Conservation (phyloP, 108 stramenopile species). For the Seminavis robusta region DNA sequence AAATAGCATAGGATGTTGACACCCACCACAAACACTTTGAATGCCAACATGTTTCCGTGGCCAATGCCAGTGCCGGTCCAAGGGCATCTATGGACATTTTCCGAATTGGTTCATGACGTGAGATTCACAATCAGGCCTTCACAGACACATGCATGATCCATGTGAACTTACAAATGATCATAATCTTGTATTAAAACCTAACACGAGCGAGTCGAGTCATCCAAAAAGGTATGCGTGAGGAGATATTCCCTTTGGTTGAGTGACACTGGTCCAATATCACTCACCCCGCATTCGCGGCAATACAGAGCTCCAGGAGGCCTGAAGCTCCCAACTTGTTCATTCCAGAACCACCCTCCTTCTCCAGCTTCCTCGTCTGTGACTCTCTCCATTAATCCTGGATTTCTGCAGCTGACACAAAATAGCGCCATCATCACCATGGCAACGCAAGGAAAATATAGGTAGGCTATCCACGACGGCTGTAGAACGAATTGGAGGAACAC, state of each 20-base stretch:
- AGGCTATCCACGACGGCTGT: constrained; percentile 73
- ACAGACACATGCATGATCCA: background rate
- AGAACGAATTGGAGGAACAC: background rate
- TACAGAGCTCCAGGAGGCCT: constrained; percentile 85
- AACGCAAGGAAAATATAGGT: constrained; percentile 68
- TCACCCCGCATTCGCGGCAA: constrained; percentile 75
- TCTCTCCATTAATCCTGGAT: constrained; percentile 84
- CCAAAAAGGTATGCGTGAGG: background rate
- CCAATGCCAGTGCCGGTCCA: constrained; percentile 87
- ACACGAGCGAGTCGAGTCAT: constrained; percentile 5
- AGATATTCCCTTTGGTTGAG: background rate
- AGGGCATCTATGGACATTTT: constrained; percentile 47
- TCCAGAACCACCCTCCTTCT: constrained; percentile 88
- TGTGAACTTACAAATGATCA: constrained; percentile 64
- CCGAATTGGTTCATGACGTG: too few species aligned
- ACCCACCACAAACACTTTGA: constrained; percentile 76
- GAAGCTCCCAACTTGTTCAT: constrained; percentile 88
- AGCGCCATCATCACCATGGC: constrained; percentile 59
- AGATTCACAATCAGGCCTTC: background rate
- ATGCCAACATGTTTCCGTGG: constrained; percentile 67
- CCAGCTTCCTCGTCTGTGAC: constrained; percentile 83
- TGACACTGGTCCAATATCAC: constrained; percentile 1
- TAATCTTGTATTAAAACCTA: constrained; percentile 72
- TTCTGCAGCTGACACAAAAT: constrained; percentile 80
- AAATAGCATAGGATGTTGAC: constrained; percentile 87